Conservation (phyloP, 139 green algal species). For the Gonium pectorale region DNA sequence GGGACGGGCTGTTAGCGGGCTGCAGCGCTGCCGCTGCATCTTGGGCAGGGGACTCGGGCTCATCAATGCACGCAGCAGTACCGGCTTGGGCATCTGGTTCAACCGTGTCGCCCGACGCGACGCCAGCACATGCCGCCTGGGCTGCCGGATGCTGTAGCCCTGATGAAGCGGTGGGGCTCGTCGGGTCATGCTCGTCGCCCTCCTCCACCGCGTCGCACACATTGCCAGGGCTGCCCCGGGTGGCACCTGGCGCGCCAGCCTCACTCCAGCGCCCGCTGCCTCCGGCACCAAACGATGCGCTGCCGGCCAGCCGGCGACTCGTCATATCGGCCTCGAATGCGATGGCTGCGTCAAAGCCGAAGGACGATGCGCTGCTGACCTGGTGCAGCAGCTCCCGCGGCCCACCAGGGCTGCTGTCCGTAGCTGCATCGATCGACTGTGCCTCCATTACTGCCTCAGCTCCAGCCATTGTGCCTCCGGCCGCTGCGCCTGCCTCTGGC, state of each 20-base stretch:
- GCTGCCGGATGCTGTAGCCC: too few species aligned
- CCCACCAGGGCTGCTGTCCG: background rate
- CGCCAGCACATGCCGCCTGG: too few species aligned
- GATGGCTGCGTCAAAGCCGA: conserved; percentile 8
- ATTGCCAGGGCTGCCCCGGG: background rate
- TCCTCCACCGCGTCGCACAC: background rate
- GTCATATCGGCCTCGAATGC: conserved; percentile 11
- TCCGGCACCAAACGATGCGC: background rate
- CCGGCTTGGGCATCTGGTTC: too few species aligned
- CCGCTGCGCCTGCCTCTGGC: background rate
- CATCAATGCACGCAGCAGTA: too few species aligned
- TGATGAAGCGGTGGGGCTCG: background rate
- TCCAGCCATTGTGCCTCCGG: background rate
- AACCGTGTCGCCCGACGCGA: too few species aligned
- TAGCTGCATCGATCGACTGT: too few species aligned
- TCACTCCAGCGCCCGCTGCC: background rate
- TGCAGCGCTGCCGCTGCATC: conserved; percentile 1
- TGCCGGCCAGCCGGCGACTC: conserved; percentile 23
- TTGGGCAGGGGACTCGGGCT: too few species aligned
- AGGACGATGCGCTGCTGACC: conserved; percentile 12
- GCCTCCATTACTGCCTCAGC: background rate
- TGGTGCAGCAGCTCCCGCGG: background rate
- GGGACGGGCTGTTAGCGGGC: background rate
- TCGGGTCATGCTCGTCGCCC: background rate
- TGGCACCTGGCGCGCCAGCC: too few species aligned